phyloP scores from a whole-genome alignment of 192 early-diverging fungal species.

The Geranomyces michiganensis region DNA sequence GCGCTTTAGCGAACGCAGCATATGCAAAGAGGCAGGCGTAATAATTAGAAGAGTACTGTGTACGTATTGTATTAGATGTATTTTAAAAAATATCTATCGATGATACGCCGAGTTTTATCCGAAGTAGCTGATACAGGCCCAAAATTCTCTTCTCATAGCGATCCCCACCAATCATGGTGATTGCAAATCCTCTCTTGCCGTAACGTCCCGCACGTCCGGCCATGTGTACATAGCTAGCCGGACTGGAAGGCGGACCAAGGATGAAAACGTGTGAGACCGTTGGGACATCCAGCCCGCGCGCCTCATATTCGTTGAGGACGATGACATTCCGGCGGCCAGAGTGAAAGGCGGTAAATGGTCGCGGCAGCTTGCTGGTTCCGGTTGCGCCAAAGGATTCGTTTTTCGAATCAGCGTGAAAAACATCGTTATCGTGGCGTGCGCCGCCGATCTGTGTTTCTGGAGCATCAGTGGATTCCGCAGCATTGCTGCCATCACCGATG shows the following conservation, averaged over 20 bases:
- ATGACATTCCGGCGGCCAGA: conserved; percentile 10
- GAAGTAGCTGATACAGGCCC: conserved; percentile 17
- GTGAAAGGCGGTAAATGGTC: conserved; percentile 24
- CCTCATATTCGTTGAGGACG: conserved; percentile 62
- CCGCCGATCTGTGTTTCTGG: neutral
- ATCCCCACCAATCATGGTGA: conserved; percentile 24
- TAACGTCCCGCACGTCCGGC: conserved; percentile 83
- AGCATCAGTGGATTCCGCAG: neutral
- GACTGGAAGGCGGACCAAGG: conserved; percentile 70
- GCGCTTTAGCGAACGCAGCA: neutral
- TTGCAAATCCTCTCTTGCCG: conserved; percentile 54
- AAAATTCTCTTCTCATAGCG: conserved; percentile 20
- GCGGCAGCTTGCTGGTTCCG: neutral
- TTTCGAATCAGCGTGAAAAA: neutral
- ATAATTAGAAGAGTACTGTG: too few species aligned
- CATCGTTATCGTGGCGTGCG: neutral
- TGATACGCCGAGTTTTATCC: conserved; percentile 11
- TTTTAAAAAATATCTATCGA: too few species aligned
- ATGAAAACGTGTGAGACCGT: conserved; percentile 80
- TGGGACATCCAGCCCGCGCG: conserved; percentile 84
- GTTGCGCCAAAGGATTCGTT: too few species aligned
- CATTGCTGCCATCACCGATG: neutral
- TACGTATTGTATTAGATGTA: too few species aligned
- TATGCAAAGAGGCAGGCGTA: neutral
- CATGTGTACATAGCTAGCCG: conserved; percentile 82